A percentile compares a stretch with the other conserved stretches of the same genome.
phyloP scores from a whole-genome alignment of 78 protist species.

The Tieghemostelium lacteum region DNA sequence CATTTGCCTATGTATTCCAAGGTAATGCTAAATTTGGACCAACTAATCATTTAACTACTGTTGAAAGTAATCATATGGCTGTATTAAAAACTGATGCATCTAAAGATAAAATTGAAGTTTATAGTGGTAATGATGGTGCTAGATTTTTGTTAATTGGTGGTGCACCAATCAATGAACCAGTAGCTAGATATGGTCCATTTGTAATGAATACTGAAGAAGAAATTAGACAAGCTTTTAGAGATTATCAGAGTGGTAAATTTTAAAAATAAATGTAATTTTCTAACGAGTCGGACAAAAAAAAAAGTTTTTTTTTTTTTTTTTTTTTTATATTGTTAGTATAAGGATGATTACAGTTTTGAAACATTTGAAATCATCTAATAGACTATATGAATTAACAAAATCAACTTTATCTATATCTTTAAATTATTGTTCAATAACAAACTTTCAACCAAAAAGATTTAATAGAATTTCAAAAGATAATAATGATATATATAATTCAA shows the following conservation, averaged over 20 bases:
- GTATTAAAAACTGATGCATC: slow-evolving; percentile 33
- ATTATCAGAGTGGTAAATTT: slow-evolving; percentile 64
- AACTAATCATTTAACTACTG: neutral
- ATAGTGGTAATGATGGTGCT: slow-evolving; percentile 15
- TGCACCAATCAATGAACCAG: slow-evolving; percentile 79
- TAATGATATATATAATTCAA: no score
- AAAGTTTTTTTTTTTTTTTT: no score
- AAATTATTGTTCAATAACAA: no score
- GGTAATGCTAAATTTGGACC: slow-evolving; percentile 70
- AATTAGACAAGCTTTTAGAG: slow-evolving; percentile 78
- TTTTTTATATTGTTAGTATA: no score
- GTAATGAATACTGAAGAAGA: slow-evolving; percentile 92
- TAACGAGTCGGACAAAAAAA: no score
- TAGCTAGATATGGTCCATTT: slow-evolving; percentile 89
- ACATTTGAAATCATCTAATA: no score
- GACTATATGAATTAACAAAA: no score
- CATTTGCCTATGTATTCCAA: slow-evolving; percentile 37
- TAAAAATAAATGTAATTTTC: slow-evolving; percentile 23
- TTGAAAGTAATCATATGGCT: slow-evolving; percentile 3
- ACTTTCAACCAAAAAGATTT: no score
- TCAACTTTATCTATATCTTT: no score
- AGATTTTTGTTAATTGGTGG: slow-evolving; percentile 71
- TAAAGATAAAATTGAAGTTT: neutral
- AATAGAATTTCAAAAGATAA: no score
- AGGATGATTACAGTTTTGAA: no score